Evolutionary conservation across 202 grass and related monocot species (phyloP), one percentile per base, ranked within the genome.

Genomic region (Miscanthus sacchariflorus): DNA sequence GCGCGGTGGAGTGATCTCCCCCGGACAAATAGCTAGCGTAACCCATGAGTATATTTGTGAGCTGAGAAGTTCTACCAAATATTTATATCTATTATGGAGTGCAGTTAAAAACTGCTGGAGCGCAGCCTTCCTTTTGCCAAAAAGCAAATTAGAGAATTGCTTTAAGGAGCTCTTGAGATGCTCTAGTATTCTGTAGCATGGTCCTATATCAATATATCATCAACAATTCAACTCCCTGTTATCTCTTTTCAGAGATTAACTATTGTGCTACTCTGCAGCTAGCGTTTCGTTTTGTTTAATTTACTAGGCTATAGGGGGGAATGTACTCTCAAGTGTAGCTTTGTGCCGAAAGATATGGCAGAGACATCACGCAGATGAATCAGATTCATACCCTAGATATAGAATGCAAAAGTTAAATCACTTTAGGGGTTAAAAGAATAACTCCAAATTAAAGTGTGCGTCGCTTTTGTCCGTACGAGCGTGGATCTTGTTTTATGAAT

Each of bases 401-500:
- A 79, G 87, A 89, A 84, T 72, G 87, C 9, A 89, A 79, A 89
- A 89, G 81, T 12, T 72, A 72, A 84, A 12, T 84, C 10, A 11
- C 87, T 89, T 89, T 89, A 84, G 68, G 43, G 81, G 18, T 27
- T 52, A 39, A 84, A 79, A 73, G 42, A 80, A 54, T 33, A 61
- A 9, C 66, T 25, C 10, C 28, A 65, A 38, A 38, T 38, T 38
- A 38, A 84, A 84, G 52, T 79, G 74, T 0, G 0, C 1, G n/a
- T 54, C 10, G 0, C 81, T 89, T 79, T 89, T 65, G 50, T 64
- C 68, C 75, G 75, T 84, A 74, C 81, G 21, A 54, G 43, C 23
- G 56, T 79, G 81, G 30, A 78, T 28, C 64, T 63, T 83, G 72
- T 59, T 88, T 82, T 81, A 15, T 50, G 28, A 68, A 21, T 9